Base-by-base conservation (phyloP, 2,329 filamentous ascomycete species). In the Fusarium acutatum region DNA sequence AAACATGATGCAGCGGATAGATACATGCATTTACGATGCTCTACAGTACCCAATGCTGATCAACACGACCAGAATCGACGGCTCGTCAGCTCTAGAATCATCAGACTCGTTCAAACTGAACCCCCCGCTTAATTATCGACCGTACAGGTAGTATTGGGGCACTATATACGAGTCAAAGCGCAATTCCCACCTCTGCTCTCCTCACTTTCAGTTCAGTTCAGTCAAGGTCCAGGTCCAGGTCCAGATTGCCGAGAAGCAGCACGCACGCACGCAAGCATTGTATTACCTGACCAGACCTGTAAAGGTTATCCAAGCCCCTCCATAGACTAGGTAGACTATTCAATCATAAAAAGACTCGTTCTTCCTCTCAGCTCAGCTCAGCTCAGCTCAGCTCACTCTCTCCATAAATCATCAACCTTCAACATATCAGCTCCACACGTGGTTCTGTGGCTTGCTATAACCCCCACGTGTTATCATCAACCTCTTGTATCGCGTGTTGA, bases 161-260 rank as follows among this genome's bases (percentile, higher is more conserved):
- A 58, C 30, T 35, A 58, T 58, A 26, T 49, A 35, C 67, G 46
- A 69, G 67, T 69, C 67, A 68, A 64, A 69, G 67, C 64, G 67
- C 63, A 63, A 32, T 49, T 54, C 44, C 34, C 52, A n/a, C 52
- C 52, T 56, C 52, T 53, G 34, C 37, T 56, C 52, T 40, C 50
- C 50, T 54, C 34, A 54, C 50, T 54, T 40, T 28, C 50, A 37
- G 46, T n/a, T 14, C 43, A 28, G 32, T 41, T 24, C 41, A 43
- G 38, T 41, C 14, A 14, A 17, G 15, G n/a, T 46, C 43, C 43
- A 10, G 24, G 40, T 41, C 40, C 40, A 18, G 40, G 35, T 38
- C 38, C 38, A 69, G 67, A 69, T 69, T 69, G 58, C 64, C 64
- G 67, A 69, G 52, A 69, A 30, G 24, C 24, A 35, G 50, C 50